Conservation (phyloP, 2,329 filamentous ascomycete genomes). For the Aspergillus bombycis region DNA sequence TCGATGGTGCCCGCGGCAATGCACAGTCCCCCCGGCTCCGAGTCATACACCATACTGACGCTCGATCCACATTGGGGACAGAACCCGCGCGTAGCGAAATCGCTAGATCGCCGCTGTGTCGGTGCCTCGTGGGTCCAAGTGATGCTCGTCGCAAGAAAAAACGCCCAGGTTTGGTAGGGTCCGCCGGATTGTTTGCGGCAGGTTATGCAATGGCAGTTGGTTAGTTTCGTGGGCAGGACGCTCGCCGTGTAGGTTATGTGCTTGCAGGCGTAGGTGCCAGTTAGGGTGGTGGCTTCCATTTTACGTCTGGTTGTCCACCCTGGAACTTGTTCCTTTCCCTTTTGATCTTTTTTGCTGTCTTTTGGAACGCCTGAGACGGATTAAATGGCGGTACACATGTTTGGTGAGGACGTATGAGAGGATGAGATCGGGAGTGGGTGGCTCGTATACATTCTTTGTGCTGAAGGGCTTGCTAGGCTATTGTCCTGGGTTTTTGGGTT, state of each 20-base stretch:
- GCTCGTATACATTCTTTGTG: background rate
- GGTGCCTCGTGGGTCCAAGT: constrained; percentile 28
- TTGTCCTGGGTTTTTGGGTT: background rate
- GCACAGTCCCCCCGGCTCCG: constrained; percentile 9
- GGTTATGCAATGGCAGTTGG: constrained; percentile 45
- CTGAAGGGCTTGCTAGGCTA: background rate
- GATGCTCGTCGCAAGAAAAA: constrained; percentile 41
- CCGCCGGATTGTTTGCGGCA: constrained; percentile 54
- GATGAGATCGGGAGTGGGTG: background rate
- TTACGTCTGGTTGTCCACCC: background rate
- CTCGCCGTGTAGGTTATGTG: constrained; percentile 47
- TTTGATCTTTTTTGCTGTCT: background rate
- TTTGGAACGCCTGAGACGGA: background rate
- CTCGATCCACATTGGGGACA: constrained; percentile 52
- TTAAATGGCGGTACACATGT: background rate
- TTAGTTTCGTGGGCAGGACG: constrained; percentile 39
- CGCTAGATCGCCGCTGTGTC: constrained; percentile 40
- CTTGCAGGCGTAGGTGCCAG: constrained; percentile 50
- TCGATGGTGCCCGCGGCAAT: constrained; percentile 3
- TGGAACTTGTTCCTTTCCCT: background rate
- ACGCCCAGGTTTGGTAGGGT: constrained; percentile 48
- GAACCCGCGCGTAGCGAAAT: constrained; percentile 47
- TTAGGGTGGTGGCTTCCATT: background rate
- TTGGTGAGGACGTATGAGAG: background rate
- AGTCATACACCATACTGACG: constrained; percentile 42